Base-by-base conservation (phyloP, 805 yeast genomes). In the Yamadazyma phyllophila region DNA sequence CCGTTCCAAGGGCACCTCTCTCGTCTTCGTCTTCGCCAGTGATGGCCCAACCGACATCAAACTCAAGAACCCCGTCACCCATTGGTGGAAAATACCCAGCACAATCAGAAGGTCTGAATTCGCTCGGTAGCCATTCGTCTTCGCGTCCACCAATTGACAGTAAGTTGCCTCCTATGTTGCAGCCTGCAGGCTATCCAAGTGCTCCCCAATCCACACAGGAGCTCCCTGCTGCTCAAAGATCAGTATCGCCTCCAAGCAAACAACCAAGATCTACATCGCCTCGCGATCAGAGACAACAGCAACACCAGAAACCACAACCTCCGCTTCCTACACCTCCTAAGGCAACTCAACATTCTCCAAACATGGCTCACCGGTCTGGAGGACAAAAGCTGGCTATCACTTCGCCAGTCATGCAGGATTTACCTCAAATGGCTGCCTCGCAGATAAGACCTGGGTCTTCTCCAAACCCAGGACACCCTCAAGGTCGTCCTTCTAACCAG, bases 121-220 rank as follows among this genome's bases (percentile, higher is more conserved):
- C 24, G 24, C 24, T 6, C 4, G 31, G 7, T 4, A 29, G 31
- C 9, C 31, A 29, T 29, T 29, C 31, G 8, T 29, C 35, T 29
- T 20, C 42, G 12, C 34, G 27, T 13, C 40, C 36, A 15, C n/a
- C 46, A 14, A 20, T 17, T 10, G 38, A 43, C 10, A 13, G 17
- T n/a, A 38, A 35, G 11, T 32, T 38, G 6, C 46, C 46, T 31
- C 20, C 46, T 2, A 43, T 42, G 24, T 13, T 42, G 17, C 40
- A 42, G 35, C 45, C 45, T n/a, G 40, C 39, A 11, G 40, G 40
- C 4, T 30, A 17, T 20, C 6, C 24, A 6, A 20, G 24, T 6
- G 6, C 6, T 6, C 24, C 24, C 24, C 24, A 20, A 20, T 20
- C 17, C 16, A n/a, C 36, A 13, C 36, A 32, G 17, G 36, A n/a